Evolutionary conservation across 768 basidiomycete genomes (phyloP), one percentile per base, ranked within the genome.

Genomic region (Boletus fagicola): DNA sequence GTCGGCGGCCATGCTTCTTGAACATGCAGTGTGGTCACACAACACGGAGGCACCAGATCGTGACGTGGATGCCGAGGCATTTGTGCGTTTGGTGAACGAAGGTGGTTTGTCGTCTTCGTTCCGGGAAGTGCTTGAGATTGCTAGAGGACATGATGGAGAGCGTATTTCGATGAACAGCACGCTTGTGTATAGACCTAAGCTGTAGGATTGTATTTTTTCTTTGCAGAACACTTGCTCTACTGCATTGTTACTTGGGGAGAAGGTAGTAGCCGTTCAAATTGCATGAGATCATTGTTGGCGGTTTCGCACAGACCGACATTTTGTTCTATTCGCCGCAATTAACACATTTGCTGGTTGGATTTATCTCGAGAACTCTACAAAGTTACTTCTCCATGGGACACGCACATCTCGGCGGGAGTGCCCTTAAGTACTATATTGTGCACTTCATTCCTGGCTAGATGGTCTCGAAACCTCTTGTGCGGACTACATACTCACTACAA

Each of bases 11-110:
- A 82, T 80, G 65, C 78, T 90, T 28, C 74, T 91, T 12, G 88
- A 91, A 66, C 88, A 92, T 47, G 82, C 85, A 0, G 68, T 81
- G 12, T 91, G 88, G 88, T 77, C 84, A 1, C 58, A 73, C 57
- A 67, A 44, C 9, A 68, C 35, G 55, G 61, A 49, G 49, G 49
- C 43, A 67, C 74, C 56, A 0, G 72, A 76, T 16, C 62, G 65
- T 3, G 72, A 75, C 5, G 68, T 75, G 2, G 85, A 88, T 56
- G 56, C 72, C 6, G 83, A 84, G 54, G 79, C 82, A 0, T 82
- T 86, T 59, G 66, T 62, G 51, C 74, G 83, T 47, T 88, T 82
- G 84, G 61, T 83, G 64, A 43, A 69, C 65, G 68, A 76, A 63
- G 66, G 73, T 57, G 59, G 79, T 26, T 72, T 66, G 64, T 76